Evolutionary conservation across 139 green algal genomes (phyloP).

Genomic region (Asterochloris sp.): DNA sequence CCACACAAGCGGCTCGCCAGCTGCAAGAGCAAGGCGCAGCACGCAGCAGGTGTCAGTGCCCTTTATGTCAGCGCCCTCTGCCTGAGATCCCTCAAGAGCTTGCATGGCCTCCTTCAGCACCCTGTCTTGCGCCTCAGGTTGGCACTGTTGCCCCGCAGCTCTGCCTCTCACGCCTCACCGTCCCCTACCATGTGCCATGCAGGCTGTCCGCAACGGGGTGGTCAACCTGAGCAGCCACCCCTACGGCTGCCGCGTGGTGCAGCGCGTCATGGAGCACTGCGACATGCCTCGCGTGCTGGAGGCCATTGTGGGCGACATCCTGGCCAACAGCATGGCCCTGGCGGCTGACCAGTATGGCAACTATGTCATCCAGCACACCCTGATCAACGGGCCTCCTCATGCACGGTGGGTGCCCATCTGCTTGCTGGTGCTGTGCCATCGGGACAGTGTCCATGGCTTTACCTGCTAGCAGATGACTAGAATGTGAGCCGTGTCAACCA

Average conservation of each 20-base stretch:
- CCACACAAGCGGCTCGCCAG: too few species aligned
- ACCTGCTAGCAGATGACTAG: constrained; percentile 74
- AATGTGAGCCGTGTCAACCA: constrained; percentile 94
- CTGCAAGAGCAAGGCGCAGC: too few species aligned
- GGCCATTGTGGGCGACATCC: neutral
- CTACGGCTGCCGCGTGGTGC: constrained; percentile 94
- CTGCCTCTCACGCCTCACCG: too few species aligned
- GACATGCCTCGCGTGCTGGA: constrained; percentile 30
- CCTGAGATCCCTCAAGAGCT: too few species aligned
- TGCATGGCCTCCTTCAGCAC: too few species aligned
- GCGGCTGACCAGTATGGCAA: constrained; percentile 78
- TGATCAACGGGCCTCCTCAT: constrained; percentile 49
- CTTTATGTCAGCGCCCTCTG: too few species aligned
- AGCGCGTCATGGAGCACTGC: constrained; percentile 92
- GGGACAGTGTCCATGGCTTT: too few species aligned
- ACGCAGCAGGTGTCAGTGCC: too few species aligned
- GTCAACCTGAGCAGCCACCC: constrained; percentile 75
- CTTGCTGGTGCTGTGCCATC: neutral
- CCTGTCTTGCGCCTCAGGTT: too few species aligned
- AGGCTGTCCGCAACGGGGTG: constrained; percentile 68
- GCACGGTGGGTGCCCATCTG: neutral
- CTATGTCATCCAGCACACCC: constrained; percentile 90
- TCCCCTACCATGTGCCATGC: constrained; percentile 29
- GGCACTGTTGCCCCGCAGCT: too few species aligned
- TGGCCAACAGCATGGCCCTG: neutral